Evolutionary conservation across 23 red algal species (phyloP), one percentile per base, ranked within the genome.

Genomic region (Gracilaria domingensis): DNA sequence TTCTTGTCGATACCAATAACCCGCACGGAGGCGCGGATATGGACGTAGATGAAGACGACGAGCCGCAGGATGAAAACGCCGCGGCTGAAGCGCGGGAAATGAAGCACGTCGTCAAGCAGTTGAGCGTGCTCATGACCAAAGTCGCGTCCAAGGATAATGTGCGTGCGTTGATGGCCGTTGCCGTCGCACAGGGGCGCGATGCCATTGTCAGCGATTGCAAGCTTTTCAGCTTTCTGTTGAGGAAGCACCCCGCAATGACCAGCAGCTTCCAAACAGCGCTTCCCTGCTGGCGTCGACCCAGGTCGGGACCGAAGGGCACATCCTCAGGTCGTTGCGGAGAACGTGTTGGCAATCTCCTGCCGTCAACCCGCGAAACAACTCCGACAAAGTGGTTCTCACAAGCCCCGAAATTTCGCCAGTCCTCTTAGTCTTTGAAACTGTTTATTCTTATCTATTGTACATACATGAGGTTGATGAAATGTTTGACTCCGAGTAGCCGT

Each of bases 401-500:
- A 39, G 77, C n/a, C 44, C 56, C 24, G 88, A 92, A 12, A 67
- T 78, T 0, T 50, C 48, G 5, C 83, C 83, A 8, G 69, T 95
- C 24, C 57, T 95, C 7, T 29, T 76, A 36, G 66, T 89, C 20
- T 95, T 95, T 90, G 55, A 57, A 38, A 56, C 60, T 24, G 40
- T 84, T 44, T 95, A 95, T 44, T 80, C 85, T 42, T 88, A 95
- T 84, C 49, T 89, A 12, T 64, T 95, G 25, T 89, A 75, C 39
- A 83, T 95, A 26, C 84, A 95, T 33, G 84, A 88, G 34, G 85
- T 75, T 40, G 93, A 95, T 56, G 85, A 89, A 78, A 83, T 95
- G 93, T 95, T 88, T 61, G 65, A 89, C 26, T 45, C 75, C 16
- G 54, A 60, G 65, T 82, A 77, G 66, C 93, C 93, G 4, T 88